These are phyloP conservation scores for Yamadazyma sp. DNA, from an alignment of 1,139 yeast genomes.

Conservation along the genomic window DNA sequence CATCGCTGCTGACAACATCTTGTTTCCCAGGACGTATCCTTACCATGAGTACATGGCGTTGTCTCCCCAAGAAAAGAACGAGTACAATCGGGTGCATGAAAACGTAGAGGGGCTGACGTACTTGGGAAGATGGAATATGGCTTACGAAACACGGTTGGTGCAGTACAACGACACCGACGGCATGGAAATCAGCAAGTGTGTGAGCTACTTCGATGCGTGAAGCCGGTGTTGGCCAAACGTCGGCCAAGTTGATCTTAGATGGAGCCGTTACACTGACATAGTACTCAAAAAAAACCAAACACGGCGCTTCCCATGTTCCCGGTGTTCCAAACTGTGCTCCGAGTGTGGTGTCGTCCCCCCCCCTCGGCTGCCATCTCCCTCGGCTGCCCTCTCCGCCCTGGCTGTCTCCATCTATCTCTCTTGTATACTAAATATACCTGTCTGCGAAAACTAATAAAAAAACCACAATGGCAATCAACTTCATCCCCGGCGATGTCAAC, in stretches of 20 bases:
- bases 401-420: no score
- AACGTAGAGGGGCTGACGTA: conserved; percentile 31
- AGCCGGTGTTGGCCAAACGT: no score
- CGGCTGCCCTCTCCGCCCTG: no score
- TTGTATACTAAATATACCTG: no score
- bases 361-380: no score
- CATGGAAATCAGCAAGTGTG: conserved; percentile 30
- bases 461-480: conserved; percentile 55
- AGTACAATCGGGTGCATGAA: conserved; percentile 21
- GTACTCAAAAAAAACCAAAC: no score
- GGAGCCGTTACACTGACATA: no score
- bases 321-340: no score
- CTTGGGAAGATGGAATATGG: conserved; percentile 45
- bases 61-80: conserved; percentile 33
- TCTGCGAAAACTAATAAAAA: background rate
- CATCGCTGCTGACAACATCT: conserved; percentile 42
- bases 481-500: conserved; percentile 86
- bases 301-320: no score
- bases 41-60: conserved; percentile 39
- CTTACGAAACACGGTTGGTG: conserved; percentile 34
- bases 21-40: conserved; percentile 33
- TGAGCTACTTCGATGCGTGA: conserved; percentile 7
- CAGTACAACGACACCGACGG: conserved; percentile 20
- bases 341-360: no score
- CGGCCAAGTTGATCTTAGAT: no score